phyloP scores from a whole-genome alignment of 352 stramenopile species.

The Phytopythium aichiense region DNA sequence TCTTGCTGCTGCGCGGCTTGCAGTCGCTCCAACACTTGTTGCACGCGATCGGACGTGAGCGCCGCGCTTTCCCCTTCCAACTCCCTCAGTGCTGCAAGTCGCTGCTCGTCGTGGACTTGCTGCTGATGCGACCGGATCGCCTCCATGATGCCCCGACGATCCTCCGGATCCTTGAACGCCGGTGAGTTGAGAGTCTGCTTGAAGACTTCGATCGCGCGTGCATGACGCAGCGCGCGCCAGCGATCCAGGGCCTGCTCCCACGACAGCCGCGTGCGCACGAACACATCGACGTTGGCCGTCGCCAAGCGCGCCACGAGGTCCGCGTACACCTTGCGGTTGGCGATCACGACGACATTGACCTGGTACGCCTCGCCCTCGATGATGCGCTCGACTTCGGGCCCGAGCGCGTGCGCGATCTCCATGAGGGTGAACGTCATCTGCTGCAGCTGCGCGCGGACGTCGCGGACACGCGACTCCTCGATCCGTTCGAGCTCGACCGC shows the following conservation, averaged over 20 bases:
- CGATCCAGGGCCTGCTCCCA: constrained; percentile 58
- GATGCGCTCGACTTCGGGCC: constrained; percentile 65
- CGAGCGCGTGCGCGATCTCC: constrained; percentile 57
- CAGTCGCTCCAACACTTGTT: constrained; percentile 39
- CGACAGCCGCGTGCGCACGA: constrained; percentile 40
- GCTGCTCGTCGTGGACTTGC: constrained; percentile 39
- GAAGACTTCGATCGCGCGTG: constrained; percentile 66
- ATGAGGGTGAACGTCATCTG: constrained; percentile 51
- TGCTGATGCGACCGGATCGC: constrained; percentile 53
- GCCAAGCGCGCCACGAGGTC: constrained; percentile 64
- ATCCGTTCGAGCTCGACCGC: constrained; percentile 41
- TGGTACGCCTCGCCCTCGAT: constrained; percentile 73
- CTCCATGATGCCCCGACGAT: constrained; percentile 49
- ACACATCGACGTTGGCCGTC: constrained; percentile 63
- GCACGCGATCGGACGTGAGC: constrained; percentile 39
- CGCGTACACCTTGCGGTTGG: constrained; percentile 71
- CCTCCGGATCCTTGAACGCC: constrained; percentile 65
- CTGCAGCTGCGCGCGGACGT: constrained; percentile 34
- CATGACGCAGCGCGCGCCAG: constrained; percentile 79
- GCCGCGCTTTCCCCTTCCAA: constrained; percentile 32
- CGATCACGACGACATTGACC: constrained; percentile 79
- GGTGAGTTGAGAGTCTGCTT: constrained; percentile 46
- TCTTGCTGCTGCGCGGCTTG: constrained; percentile 54
- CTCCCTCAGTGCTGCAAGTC: constrained; percentile 42
- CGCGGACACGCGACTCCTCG: constrained; percentile 40